Conservation (phyloP, 768 basidiomycete genomes). For the Rhodotorula sphaerocarpa region DNA sequence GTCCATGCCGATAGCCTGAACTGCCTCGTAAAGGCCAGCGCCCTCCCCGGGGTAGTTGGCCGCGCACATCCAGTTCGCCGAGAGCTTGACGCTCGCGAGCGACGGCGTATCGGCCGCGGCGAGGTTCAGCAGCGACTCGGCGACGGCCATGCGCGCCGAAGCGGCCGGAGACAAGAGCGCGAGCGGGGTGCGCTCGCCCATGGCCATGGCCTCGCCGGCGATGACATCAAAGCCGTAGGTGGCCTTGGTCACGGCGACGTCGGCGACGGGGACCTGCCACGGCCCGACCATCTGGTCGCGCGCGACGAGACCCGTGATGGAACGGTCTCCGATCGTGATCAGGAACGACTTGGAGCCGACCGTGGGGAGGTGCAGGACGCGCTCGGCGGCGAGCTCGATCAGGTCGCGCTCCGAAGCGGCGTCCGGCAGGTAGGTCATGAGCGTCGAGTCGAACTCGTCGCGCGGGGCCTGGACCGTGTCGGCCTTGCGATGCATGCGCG, state of each 20-base stretch:
- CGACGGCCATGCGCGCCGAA: constrained; percentile 92
- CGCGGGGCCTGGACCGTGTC: constrained; percentile 47
- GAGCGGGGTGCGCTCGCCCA: constrained; percentile 91
- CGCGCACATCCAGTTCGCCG: constrained; percentile 99
- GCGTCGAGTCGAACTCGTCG: constrained; percentile 61
- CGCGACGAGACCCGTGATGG: constrained; percentile 85
- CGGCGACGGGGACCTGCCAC: constrained; percentile 95
- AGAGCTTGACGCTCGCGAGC: constrained; percentile 75
- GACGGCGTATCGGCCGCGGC: constrained; percentile 66
- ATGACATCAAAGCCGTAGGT: constrained; percentile 82
- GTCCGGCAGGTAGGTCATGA: constrained; percentile 54
- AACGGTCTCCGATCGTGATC: constrained; percentile 93
- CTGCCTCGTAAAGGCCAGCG: constrained; percentile 74
- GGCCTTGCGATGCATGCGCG: constrained; percentile 75
- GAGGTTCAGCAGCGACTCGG: constrained; percentile 85
- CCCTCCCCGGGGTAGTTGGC: constrained; percentile 72
- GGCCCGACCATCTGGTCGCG: constrained; percentile 99
- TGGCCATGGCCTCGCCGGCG: constrained; percentile 92
- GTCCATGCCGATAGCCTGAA: constrained; percentile 77
- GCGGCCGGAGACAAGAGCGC: constrained; percentile 80
- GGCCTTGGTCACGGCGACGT: constrained; percentile 91
- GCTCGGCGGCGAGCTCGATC: constrained; percentile 57
- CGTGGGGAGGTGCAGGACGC: constrained; percentile 80
- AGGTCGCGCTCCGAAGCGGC: constrained; percentile 44
- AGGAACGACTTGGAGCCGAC: constrained; percentile 96